Evolutionary conservation across 495 filamentous ascomycete species (phyloP).

Genomic region (Entonaema liquescens): DNA sequence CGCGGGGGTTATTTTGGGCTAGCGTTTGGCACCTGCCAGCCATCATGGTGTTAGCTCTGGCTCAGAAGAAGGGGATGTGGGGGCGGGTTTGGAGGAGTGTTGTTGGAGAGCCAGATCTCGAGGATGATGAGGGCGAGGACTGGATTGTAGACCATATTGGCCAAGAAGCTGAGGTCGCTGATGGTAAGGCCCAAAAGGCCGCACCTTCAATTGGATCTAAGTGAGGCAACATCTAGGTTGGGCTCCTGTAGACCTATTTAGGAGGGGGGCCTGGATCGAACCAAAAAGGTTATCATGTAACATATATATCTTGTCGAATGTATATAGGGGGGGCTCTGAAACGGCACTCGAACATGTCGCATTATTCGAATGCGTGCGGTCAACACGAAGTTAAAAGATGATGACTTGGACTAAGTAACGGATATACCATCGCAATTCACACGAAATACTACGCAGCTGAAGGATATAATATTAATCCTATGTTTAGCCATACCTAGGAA

Average conservation of each 20-base stretch:
- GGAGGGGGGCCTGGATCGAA: conserved; percentile 1
- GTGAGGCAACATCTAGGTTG: conserved; percentile 11
- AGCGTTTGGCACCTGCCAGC: conserved; percentile 97
- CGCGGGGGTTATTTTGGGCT: conserved; percentile 92
- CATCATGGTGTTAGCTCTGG: conserved; percentile 88
- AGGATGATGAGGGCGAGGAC: conserved; percentile 58
- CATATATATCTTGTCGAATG: conserved; percentile 22
- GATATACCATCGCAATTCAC: conserved; percentile 12
- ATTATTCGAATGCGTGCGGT: not conserved
- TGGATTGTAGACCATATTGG: conserved; percentile 53
- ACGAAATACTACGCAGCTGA: conserved; percentile 5
- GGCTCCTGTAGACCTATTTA: conserved; percentile 8
- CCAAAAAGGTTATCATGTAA: conserved; percentile 22
- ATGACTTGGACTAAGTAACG: conserved; percentile 4
- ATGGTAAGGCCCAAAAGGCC: conserved; percentile 16
- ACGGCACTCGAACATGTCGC: not conserved
- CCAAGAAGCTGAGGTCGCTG: conserved; percentile 21
- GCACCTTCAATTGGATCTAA: conserved; percentile 22
- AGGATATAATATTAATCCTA: conserved; percentile 18
- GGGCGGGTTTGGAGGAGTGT: conserved; percentile 78
- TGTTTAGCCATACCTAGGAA: conserved; percentile 5
- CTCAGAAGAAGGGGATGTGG: conserved; percentile 96
- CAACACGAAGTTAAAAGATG: not conserved
- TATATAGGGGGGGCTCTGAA: conserved; percentile 1
- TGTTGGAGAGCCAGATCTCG: conserved; percentile 62